These are phyloP conservation scores for Nephelium lappaceum DNA, from an alignment of 345 rosid genomes.

Conservation along the genomic window DNA sequence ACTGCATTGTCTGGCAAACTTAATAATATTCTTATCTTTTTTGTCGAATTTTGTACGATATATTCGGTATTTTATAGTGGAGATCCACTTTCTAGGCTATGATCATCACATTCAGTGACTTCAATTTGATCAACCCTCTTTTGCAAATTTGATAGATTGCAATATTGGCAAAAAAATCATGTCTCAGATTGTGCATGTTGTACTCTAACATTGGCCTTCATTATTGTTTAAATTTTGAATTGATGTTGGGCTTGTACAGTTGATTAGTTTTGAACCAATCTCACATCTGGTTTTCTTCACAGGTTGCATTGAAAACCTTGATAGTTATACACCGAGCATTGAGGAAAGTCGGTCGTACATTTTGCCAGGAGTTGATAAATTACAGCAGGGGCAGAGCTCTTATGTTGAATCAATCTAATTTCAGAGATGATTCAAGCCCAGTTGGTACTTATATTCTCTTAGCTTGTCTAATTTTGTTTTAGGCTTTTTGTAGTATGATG, in stretches of 20 bases:
- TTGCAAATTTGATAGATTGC: too few species aligned
- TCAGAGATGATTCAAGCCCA: conserved; percentile 41
- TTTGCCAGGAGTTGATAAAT: conserved; percentile 33
- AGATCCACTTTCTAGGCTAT: too few species aligned
- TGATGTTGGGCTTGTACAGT: neutral
- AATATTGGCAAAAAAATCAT: neutral
- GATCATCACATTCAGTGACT: too few species aligned
- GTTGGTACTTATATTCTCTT: conserved; percentile 29
- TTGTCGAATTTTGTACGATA: neutral
- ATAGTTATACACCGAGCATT: conserved; percentile 44
- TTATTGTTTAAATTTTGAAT: neutral
- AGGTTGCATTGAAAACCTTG: conserved; percentile 56
- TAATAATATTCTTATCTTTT: neutral
- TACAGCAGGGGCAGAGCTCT: conserved; percentile 20
- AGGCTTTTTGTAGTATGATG: neutral
- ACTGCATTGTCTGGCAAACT: neutral
- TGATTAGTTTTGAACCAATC: neutral
- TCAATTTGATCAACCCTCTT: too few species aligned
- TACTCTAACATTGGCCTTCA: too few species aligned
- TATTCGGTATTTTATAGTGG: too few species aligned
- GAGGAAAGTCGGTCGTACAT: conserved; percentile 39
- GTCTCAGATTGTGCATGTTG: too few species aligned
- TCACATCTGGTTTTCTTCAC: conserved; percentile 9
- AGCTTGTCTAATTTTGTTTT: neutral
- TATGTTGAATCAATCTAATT: conserved; percentile 34